Base-by-base conservation (phyloP, 2,329 filamentous ascomycete genomes). In the Herpotrichia juniperi region DNA sequence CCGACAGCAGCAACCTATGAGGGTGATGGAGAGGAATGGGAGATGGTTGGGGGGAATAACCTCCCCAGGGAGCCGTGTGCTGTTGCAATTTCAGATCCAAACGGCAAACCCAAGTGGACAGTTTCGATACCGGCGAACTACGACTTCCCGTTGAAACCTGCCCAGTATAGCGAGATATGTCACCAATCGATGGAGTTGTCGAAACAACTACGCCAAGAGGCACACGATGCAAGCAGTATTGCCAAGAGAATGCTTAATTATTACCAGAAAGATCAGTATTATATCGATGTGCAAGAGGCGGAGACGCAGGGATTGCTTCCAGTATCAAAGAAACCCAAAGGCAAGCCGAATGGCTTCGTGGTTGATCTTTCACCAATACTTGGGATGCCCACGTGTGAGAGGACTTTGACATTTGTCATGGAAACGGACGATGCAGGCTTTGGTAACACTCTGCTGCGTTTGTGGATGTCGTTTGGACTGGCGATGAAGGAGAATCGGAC, bases 391-490 rank as follows among this genome's bases (percentile, higher is more conserved):
- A 75, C 87, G 14, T 96, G 91, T 75, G 78, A 85, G 42, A 85
- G 74, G 58, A 90, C 84, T 53, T 78, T 96, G 74, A 96, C 90
- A 0, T 94, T 89, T 68, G 83, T 92, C 1, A 79, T 96, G 63
- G 90, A 93, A 67, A 81, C 86, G 7, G 74, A 82, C 3, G 87
- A 93, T 63, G 89, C 90, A 2, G 91, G 91, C 2, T 78, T 96
- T 9, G 91, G 91, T 5, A 86, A 85, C 58, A 86, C 88, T 1
- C 74, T 96, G 53, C 86, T 96, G 82, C 83, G 87, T 66, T 69
- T 96, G 50, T 96, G 91, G 91, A 88, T 88, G 63, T 87, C 90
- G 22, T 96, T 94, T 68, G 90, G 90, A 3, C 76, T 96, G 48
- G 90, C 91, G 2, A 80, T 87, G 67, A 83, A 86, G 53, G 89